Base-by-base conservation (phyloP, 805 yeast species). In the Candida saitoana region DNA sequence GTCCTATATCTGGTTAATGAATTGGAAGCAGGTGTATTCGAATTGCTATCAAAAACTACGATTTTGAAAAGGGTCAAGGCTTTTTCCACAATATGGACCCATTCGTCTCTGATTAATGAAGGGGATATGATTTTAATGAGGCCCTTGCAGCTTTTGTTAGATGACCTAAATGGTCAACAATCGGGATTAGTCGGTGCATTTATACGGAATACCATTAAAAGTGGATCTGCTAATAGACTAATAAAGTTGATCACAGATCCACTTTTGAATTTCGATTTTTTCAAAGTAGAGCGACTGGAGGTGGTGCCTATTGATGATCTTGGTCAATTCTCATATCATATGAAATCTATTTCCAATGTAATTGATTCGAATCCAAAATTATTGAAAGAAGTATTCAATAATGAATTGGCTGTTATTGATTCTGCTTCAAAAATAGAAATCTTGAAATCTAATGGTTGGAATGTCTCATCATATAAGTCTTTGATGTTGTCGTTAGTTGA, bases 1-100 rank as follows among this genome's bases (percentile, higher is more conserved):
- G 59, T 73, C n/a, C 63, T 72, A 15, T 69, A 76, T 18, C 77
- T 78, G 11, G 53, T 73, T 2, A 63, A 74, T 36, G 74, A 76
- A 46, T 73, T 89, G 18, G 95, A 89, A 51, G 91, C 95, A 1
- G 84, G 87, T 0, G 48, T 90, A 2, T 67, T 87, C 0, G 66
- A 76, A 2, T 69, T 79, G 36, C 71, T 87, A 22, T 53, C 81
- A 11, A 55, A 70, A 3, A 49, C 60, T 2, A 54, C 66, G 3
- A 41, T 41, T 8, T 14, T 40, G 15, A 61, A 69, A 14, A 68
- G 80, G 45, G 59, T 83, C 1, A 58, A 67, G 14, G 83, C 85
- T 0, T 75, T 87, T 48, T 72, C 79, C 39, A 72, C 78, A 6
- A 56, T 90, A 4, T 91, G 97, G 97, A 70, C 72, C 3, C 91